Base-by-base conservation (phyloP, 441 rosid genomes). In the Populus tomentosa region DNA sequence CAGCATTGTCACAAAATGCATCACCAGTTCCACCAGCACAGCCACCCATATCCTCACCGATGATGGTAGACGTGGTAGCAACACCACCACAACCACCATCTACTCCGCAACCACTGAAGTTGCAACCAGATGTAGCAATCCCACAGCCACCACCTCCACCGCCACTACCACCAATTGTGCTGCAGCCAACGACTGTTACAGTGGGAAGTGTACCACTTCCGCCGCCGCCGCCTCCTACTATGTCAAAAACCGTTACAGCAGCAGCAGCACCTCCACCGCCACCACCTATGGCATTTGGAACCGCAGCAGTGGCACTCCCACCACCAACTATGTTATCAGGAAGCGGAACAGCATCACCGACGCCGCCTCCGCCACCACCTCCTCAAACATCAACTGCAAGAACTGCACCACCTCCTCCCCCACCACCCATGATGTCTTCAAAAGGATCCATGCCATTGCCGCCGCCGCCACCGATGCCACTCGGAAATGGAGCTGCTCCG, bases 401-500 rank as follows among this genome's bases (percentile, higher is more conserved):
- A n/a, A 20, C 32, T 30, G 32, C 32, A 30, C 20, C 65, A 35
- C 85, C 90, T 0, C 88, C 89, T 0, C 88, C 90, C 0, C 85
- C 83, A 21, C 84, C 72, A 50, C 56, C 56, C 56, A 50, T 50
- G 56, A 50, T 50, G 56, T 50, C 56, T 50, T 50, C 56, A 14
- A 50, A 50, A 50, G 56, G 56, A 50, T 50, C 56, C 56, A 50
- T 50, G 56, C 56, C 56, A 14, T 50, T 53, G 61, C 56, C 73
- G 10, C 67, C 73, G 14, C 73, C 81, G 6, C 83, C 71, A 67
- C 77, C 83, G 20, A 82, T 80, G 76, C 79, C 84, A 67, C 67
- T 38, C 14, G 77, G 70, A 32, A 85, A 77, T 10, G 89, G 87
- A 82, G 80, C 78, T 20, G 81, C 80, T 23, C 92, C 91, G 40